Base-by-base conservation (phyloP, 139 green algal genomes). In the Micractinium sp. region DNA sequence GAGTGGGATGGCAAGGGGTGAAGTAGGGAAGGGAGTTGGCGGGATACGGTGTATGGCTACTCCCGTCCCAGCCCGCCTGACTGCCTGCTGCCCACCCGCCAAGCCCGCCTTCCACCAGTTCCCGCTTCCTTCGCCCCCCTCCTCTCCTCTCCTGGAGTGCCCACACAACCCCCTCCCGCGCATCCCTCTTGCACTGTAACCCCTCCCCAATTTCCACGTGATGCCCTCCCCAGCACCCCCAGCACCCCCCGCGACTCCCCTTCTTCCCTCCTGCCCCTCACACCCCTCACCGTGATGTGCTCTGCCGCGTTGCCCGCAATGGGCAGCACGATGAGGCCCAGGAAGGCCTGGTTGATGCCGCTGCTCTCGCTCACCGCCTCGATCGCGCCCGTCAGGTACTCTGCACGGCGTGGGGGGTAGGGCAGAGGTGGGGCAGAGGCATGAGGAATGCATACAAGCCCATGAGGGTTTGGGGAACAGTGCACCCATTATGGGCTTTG, bases 231-330 rank as follows among this genome's bases (percentile, higher is more conserved):
- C 47, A 56, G 47, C 27, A 76, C 69, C 69, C 27, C 67, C 25
- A 23, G 29, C n/a, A 23, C 12, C 27, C 25, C 69, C 5, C 47
- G 47, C 47, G 7, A 56, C 47, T 9, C 47, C 47, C 47, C 47
- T 9, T 56, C 5, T 56, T n/a, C n/a, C n/a, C 47, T 56, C 9
- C 69, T 7, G 36, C 78, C 39, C 25, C 12, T 31, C n/a, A 20
- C 60, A 27, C 82, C 27, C n/a, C n/a, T n/a, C 82, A 87, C 87
- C 13, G 94, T 97, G 81, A 98, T 96, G 92, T 99, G 97, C 92
- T 98, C 97, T 47, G 94, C 96, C 18, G 96, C 96, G 60, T 99
- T 99, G 89, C 96, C 96, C 2, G 96, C 96, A 35, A 98, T 97
- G 35, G 97, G 97, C 86, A 98, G 92, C 36, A 99, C 79, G 61